Conservation (phyloP, 768 basidiomycete genomes). For the Amylocystis lapponica region DNA sequence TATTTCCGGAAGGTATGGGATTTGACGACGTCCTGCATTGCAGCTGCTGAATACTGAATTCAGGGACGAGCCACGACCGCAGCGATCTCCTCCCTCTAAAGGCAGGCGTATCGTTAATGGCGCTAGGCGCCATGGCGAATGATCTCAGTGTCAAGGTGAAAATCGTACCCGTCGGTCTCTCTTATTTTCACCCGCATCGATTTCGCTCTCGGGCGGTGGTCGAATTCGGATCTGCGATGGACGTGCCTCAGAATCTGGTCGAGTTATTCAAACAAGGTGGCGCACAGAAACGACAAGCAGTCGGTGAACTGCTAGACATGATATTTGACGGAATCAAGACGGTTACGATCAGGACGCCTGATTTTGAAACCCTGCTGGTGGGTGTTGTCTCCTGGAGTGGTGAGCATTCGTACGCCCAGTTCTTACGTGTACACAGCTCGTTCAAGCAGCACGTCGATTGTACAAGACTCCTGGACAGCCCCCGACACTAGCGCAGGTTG, state of each 20-base stretch:
- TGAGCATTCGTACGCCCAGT: constrained; percentile 19
- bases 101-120: constrained; percentile 97
- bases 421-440: constrained; percentile 47
- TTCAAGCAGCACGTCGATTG: constrained; percentile 89
- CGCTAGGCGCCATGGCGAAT: constrained; percentile 94
- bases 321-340: constrained; percentile 93
- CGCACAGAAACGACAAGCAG: constrained; percentile 81
- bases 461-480: constrained; percentile 95
- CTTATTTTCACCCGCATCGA: constrained; percentile 41
- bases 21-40: neutral
- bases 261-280: constrained; percentile 92
- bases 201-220: constrained; percentile 97
- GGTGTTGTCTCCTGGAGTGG: constrained; percentile 15
- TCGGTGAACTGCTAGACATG: constrained; percentile 80
- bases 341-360: constrained; percentile 91
- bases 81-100: constrained; percentile 97
- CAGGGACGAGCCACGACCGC: constrained; percentile 97
- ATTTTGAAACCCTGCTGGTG: constrained; percentile 98
- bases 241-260: constrained; percentile 80
- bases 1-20: constrained; percentile 89
- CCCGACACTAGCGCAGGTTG: constrained; percentile 89
- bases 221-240: constrained; percentile 88
- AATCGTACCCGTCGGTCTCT: constrained; percentile 64
- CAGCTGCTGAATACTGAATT: neutral
- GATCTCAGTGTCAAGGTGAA: constrained; percentile 82